A percentile compares a stretch with the other conserved stretches of the same genome.
These are phyloP conservation scores for Pseudozyma sp. DNA, from an alignment of 1,284 basidiomycete genomes.

Conservation along the genomic window DNA sequence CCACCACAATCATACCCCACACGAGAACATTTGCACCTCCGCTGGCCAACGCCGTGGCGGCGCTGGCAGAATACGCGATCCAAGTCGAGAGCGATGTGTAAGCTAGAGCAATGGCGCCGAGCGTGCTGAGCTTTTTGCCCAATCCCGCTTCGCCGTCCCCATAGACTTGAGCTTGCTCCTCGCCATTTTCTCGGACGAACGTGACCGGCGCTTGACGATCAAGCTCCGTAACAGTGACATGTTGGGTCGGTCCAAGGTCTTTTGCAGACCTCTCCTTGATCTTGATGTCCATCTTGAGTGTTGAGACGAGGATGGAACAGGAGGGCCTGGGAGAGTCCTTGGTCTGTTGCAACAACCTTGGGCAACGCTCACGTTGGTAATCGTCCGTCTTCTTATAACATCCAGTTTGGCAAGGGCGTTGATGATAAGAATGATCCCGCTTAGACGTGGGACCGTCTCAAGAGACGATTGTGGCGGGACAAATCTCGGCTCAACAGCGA, in stretches of 20 bases:
- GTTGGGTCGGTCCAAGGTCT: background rate
- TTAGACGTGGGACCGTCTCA: no score
- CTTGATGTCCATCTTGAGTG: constrained; percentile 9
- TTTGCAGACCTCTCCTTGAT: constrained; percentile 8
- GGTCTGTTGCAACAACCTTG: no score
- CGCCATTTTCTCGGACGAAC: constrained; percentile 6
- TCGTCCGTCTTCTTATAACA: no score
- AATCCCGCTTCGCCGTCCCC: constrained; percentile 4
- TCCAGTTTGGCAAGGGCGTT: no score
- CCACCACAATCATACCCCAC: constrained; percentile 31
- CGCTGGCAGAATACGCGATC: constrained; percentile 28
- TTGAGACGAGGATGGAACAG: background rate
- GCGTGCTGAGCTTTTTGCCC: constrained; percentile 27
- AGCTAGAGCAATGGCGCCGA: constrained; percentile 26
- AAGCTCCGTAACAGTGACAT: constrained; percentile 15
- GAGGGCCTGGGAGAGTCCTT: no score
- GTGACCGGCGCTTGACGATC: constrained; percentile 11
- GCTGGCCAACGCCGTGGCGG: constrained; percentile 22
- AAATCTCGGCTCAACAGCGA: background rate
- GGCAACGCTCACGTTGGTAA: no score
- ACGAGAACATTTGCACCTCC: constrained; percentile 44
- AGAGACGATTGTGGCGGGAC: no score
- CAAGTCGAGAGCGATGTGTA: constrained; percentile 32
- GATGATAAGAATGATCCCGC: no score
- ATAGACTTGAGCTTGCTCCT: background rate